Evolutionary conservation across 192 early-diverging fungal species (phyloP).

Genomic region (Gamsiella multidivaricata): DNA sequence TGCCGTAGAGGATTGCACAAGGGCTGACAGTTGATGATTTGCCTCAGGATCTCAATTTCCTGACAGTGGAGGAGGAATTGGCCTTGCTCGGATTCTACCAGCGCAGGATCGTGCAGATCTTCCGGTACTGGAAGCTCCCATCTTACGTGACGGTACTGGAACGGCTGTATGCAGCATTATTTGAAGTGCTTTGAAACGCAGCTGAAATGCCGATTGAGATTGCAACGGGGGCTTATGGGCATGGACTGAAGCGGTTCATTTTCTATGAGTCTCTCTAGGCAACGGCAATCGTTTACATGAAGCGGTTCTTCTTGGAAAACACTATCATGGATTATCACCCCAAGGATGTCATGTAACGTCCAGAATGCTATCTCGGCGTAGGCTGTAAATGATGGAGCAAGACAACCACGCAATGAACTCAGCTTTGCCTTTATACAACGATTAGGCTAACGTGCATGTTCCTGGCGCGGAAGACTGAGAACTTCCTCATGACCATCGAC

Average conservation of each 20-base stretch:
- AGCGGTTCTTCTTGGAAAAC: constrained; percentile 84
- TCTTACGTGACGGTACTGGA: constrained; percentile 55
- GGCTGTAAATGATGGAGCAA: too few relatives aligned
- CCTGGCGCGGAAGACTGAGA: constrained; percentile 81
- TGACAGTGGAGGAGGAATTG: constrained; percentile 64
- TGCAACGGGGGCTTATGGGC: too few relatives aligned
- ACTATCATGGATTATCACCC: constrained; percentile 86
- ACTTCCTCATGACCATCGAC: constrained; percentile 76
- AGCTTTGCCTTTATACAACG: too few relatives aligned
- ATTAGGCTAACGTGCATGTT: constrained; percentile 76
- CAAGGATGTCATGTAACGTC: constrained; percentile 72
- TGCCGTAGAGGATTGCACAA: constrained; percentile 22
- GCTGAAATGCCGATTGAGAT: too few relatives aligned
- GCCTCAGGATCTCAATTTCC: constrained; percentile 53
- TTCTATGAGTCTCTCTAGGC: constrained; percentile 63
- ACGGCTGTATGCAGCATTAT: neutral
- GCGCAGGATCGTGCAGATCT: constrained; percentile 57
- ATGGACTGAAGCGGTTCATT: too few relatives aligned
- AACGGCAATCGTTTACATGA: constrained; percentile 83
- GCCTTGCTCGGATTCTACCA: constrained; percentile 67
- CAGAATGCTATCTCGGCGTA: neutral
- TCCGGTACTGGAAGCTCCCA: constrained; percentile 56
- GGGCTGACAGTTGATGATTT: constrained; percentile 20
- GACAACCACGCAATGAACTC: too few relatives aligned
- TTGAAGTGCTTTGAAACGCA: too few relatives aligned